Conservation (phyloP, 768 basidiomycete genomes). For the Leucosporidium scottii region DNA sequence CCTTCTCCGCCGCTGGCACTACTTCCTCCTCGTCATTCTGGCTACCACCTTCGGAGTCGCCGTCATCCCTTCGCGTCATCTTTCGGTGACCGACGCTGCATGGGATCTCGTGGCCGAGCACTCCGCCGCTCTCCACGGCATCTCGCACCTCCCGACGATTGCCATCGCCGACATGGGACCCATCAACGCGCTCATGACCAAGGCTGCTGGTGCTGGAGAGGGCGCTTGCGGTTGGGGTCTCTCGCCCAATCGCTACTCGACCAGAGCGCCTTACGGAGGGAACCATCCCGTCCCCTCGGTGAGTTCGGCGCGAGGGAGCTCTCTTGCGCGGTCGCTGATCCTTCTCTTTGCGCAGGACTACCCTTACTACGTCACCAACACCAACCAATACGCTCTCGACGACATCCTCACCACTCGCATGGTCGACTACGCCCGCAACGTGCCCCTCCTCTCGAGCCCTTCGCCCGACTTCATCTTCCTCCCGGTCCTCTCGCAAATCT, state of each 20-base stretch:
- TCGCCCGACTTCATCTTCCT: slow-evolving; percentile 34
- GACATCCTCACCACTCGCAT: slow-evolving; percentile 31
- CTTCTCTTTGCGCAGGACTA: slow-evolving; percentile 9
- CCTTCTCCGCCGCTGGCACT: slow-evolving; percentile 15
- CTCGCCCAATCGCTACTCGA: slow-evolving; percentile 8
- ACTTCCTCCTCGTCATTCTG: slow-evolving; percentile 14
- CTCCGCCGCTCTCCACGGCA: background rate
- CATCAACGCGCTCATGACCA: slow-evolving; percentile 15
- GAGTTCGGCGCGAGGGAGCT: background rate
- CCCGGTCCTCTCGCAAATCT: slow-evolving; percentile 28
- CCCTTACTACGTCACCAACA: slow-evolving; percentile 28
- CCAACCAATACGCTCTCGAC: slow-evolving; percentile 30
- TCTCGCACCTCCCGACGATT: slow-evolving; percentile 8
- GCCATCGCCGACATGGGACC: slow-evolving; percentile 18
- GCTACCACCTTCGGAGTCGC: slow-evolving; percentile 4
- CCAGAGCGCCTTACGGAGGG: slow-evolving; percentile 11
- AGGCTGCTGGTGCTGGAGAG: slow-evolving; percentile 2
- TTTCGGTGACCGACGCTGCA: slow-evolving; percentile 19
- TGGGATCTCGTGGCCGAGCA: slow-evolving; percentile 16
- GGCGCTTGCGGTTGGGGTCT: slow-evolving; percentile 17
- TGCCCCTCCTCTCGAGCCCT: slow-evolving; percentile 19
- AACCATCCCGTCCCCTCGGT: slow-evolving; percentile 1
- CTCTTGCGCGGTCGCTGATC: background rate
- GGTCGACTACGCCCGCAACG: slow-evolving; percentile 13
- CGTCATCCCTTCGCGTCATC: slow-evolving; percentile 12